A percentile compares a stretch with the other conserved stretches of the same genome.
Conservation (phyloP, 495 filamentous ascomycete genomes). For the Neurospora cerealis region DNA sequence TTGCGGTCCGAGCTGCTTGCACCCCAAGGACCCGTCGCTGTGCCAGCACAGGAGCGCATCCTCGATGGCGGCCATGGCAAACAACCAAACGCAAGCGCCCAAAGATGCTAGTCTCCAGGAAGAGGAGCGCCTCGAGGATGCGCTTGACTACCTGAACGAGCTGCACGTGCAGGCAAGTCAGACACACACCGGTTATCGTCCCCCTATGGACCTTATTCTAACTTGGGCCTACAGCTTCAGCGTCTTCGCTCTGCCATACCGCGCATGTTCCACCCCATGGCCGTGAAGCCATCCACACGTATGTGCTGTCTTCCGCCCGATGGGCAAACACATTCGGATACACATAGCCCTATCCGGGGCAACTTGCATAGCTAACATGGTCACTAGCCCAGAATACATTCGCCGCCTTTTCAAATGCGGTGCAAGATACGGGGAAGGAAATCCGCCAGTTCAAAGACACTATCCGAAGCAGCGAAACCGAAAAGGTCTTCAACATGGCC, state of each 20-base stretch:
- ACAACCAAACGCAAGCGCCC: slow-evolving; percentile 10
- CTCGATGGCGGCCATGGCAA: slow-evolving; percentile 9
- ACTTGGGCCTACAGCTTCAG: slow-evolving; percentile 24
- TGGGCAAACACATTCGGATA: background rate
- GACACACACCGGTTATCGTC: background rate
- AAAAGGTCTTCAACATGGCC: slow-evolving; percentile 30
- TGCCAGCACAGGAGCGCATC: slow-evolving; percentile 1
- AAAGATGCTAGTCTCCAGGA: slow-evolving; percentile 15
- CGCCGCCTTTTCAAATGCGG: slow-evolving; percentile 26
- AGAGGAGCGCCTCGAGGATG: slow-evolving; percentile 26
- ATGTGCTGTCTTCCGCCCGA: slow-evolving; percentile 7
- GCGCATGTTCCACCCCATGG: slow-evolving; percentile 35
- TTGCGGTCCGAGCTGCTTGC: background rate
- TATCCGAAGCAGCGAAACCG: slow-evolving; percentile 28
- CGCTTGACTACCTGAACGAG: slow-evolving; percentile 27
- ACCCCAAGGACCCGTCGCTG: background rate
- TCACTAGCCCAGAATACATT: slow-evolving; percentile 29
- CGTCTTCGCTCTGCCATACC: slow-evolving; percentile 35
- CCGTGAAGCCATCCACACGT: slow-evolving; percentile 27
- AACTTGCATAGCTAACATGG: slow-evolving; percentile 6
- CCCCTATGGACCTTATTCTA: background rate
- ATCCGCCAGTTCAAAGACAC: slow-evolving; percentile 32
- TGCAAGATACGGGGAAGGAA: slow-evolving; percentile 28
- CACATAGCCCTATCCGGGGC: background rate
- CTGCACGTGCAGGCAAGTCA: slow-evolving; percentile 33